Evolutionary conservation across 192 early-diverging fungal species (phyloP).

Genomic region (Spinellus fusiger): DNA sequence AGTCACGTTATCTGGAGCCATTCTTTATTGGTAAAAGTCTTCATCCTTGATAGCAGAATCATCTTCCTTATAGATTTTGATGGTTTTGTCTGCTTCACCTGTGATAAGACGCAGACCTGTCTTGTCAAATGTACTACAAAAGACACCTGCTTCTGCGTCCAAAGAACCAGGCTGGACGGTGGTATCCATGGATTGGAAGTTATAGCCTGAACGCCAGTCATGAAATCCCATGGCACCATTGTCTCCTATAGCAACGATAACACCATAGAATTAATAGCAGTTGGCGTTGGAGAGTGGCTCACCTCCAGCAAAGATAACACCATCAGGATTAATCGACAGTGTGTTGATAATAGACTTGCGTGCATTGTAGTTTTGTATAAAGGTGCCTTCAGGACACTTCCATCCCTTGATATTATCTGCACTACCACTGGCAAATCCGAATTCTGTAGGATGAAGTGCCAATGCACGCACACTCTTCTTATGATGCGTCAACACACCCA

Average conservation of each 20-base stretch:
- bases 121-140: constrained; percentile 91
- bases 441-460: constrained; percentile 89
- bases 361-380: constrained; percentile 90
- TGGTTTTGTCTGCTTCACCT: constrained; percentile 97
- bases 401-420: constrained; percentile 96
- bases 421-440: constrained; percentile 84
- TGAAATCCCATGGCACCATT: constrained; percentile 96
- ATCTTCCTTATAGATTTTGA: constrained; percentile 96
- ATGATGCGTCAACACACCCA: constrained; percentile 93
- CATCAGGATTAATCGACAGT: constrained; percentile 82
- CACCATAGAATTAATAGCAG: neutral
- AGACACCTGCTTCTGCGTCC: constrained; percentile 93
- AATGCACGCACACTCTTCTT: constrained; percentile 94
- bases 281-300: no score
- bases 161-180: constrained; percentile 93
- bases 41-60: constrained; percentile 54
- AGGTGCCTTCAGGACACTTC: constrained; percentile 92
- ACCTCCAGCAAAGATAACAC: constrained; percentile 93
- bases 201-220: constrained; percentile 95
- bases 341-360: constrained; percentile 89
- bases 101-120: constrained; percentile 94
- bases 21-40: constrained; percentile 26
- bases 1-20: neutral
- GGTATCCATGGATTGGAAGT: constrained; percentile 87
- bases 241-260: constrained; percentile 51